These are phyloP conservation scores for Sugiyamaella grinbergsii DNA, from an alignment of 1,139 yeast species.

Conservation along the genomic window DNA sequence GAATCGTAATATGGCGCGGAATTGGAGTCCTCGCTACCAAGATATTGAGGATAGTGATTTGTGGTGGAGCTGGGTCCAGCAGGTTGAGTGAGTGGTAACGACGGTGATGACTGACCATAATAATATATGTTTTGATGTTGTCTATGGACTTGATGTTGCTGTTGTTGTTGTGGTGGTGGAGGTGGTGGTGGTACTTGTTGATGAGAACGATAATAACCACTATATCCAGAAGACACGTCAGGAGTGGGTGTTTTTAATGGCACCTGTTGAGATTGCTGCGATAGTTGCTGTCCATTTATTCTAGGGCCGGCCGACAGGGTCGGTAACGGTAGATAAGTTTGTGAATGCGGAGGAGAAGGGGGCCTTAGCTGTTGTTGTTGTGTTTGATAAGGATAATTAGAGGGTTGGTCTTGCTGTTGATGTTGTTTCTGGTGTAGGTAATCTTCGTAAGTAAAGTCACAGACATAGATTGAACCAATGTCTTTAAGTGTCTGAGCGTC, in stretches of 20 bases:
- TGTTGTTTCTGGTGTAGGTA: constrained; percentile 1
- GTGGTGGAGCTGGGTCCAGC: not conserved
- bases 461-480: constrained; percentile 34
- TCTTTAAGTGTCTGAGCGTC: constrained; percentile 23
- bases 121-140: constrained; percentile 11
- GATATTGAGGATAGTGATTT: constrained; percentile 10
- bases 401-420: not conserved
- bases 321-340: constrained; percentile 16
- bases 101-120: constrained; percentile 21
- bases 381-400: constrained; percentile 13
- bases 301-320: constrained; percentile 8
- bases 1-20: constrained; percentile 15
- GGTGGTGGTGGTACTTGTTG: constrained; percentile 27
- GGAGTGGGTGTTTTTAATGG: constrained; percentile 9
- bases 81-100: constrained; percentile 7
- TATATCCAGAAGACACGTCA: constrained; percentile 8
- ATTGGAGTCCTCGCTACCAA: constrained; percentile 12
- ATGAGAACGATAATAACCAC: constrained; percentile 21
- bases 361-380: constrained; percentile 27
- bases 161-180: not conserved
- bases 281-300: constrained; percentile 9
- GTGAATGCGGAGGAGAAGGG: constrained; percentile 19
- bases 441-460: constrained; percentile 27
- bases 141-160: not conserved
- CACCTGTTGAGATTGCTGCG: not conserved